phyloP scores from a whole-genome alignment of 2,329 filamentous ascomycete species.

The Huntiella decipiens region DNA sequence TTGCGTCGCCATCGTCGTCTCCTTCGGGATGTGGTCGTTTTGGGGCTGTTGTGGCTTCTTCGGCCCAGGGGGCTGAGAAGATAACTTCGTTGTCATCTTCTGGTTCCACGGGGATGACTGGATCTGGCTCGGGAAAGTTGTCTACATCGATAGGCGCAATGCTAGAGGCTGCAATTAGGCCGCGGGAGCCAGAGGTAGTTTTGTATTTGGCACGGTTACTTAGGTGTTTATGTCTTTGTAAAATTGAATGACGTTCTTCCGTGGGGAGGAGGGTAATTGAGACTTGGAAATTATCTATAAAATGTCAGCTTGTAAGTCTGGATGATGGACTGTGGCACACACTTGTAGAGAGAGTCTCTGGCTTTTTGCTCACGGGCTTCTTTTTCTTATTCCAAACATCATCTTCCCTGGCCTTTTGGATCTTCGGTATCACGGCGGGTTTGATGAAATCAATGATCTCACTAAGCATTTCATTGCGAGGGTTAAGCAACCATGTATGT shows the following conservation, averaged over 20 bases:
- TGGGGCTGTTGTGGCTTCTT: slow-evolving; percentile 18
- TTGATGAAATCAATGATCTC: slow-evolving; percentile 71
- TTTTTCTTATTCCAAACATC: slow-evolving; percentile 49
- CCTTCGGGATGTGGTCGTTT: not conserved
- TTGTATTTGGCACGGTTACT: slow-evolving; percentile 16
- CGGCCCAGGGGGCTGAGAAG: slow-evolving; percentile 15
- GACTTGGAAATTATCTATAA: slow-evolving; percentile 79
- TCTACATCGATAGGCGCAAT: slow-evolving; percentile 8
- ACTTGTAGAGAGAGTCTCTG: slow-evolving; percentile 68
- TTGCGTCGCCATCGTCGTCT: not conserved
- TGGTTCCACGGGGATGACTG: slow-evolving; percentile 15
- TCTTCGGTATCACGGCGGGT: slow-evolving; percentile 72
- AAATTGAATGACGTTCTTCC: slow-evolving; percentile 63
- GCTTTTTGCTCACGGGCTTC: slow-evolving; percentile 47
- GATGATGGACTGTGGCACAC: slow-evolving; percentile 14
- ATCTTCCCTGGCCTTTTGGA: slow-evolving; percentile 58
- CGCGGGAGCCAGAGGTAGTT: slow-evolving; percentile 14
- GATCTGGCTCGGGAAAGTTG: not conserved
- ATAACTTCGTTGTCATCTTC: slow-evolving; percentile 16
- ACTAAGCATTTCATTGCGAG: slow-evolving; percentile 55
- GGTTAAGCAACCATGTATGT: slow-evolving; percentile 66
- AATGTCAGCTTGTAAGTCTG: not conserved
- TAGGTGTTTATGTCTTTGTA: slow-evolving; percentile 71
- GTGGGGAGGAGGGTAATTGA: slow-evolving; percentile 84
- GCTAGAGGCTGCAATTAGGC: slow-evolving; percentile 6